A percentile compares a stretch with the other conserved stretches of the same genome.
These are phyloP conservation scores for Ulota crispa DNA, from an alignment of 225 moss, liverwort and hornwort species.

Conservation along the genomic window DNA sequence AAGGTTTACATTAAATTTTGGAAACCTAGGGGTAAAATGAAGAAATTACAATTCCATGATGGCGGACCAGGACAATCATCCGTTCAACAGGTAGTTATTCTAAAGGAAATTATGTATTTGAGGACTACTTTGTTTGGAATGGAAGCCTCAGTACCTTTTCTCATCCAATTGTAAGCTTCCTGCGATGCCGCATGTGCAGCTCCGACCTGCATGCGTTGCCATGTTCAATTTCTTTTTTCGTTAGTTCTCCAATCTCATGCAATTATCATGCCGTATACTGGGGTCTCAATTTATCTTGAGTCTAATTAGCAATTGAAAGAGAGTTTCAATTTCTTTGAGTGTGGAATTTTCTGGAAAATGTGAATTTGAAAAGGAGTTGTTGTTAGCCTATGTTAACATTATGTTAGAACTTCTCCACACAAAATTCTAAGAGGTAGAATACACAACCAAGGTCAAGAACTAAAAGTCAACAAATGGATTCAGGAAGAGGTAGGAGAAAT, in stretches of 20 bases:
- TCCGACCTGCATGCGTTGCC: conserved; percentile 36
- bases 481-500: too few species aligned
- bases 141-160: conserved; percentile 34
- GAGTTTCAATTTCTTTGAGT: too few species aligned
- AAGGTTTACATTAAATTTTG: neutral
- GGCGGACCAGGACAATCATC: conserved; percentile 11
- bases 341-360: too few species aligned
- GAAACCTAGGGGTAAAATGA: neutral
- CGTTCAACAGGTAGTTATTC: conserved; percentile 6
- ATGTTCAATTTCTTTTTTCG: neutral
- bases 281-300: too few species aligned
- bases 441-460: too few species aligned
- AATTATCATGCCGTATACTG: too few species aligned
- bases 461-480: too few species aligned
- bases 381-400: too few species aligned
- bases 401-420: too few species aligned
- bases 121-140: conserved; percentile 5
- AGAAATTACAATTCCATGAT: conserved; percentile 12
- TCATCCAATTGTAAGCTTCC: conserved; percentile 49
- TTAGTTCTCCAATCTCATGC: neutral
- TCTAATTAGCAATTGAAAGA: too few species aligned
- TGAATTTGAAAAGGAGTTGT: too few species aligned
- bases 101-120: neutral
- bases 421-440: too few species aligned
- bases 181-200: conserved; percentile 52